These are phyloP conservation scores for Trichoderma virens DNA, from an alignment of 495 filamentous ascomycete species.

Conservation along the genomic window DNA sequence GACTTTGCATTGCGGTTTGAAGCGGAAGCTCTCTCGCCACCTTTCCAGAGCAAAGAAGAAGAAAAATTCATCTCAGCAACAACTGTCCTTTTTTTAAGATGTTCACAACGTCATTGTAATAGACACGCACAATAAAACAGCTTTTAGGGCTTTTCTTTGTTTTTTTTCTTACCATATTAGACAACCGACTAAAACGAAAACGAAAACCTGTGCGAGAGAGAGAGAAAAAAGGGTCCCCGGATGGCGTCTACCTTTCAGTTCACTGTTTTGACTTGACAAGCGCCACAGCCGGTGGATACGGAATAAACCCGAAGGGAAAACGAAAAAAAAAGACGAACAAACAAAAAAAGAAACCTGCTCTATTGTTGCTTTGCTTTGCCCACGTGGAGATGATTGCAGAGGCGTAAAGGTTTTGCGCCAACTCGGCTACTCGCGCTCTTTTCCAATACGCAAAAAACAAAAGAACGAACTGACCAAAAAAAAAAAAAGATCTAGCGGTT, in stretches of 20 bases:
- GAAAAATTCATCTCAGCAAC: no score
- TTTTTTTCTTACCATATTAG: no score
- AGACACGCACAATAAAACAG: no score
- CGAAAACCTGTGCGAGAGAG: neutral
- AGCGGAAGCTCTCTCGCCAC: no score
- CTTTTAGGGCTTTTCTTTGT: no score
- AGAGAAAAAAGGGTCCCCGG: neutral
- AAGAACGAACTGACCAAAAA: neutral
- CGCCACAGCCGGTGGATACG: neutral
- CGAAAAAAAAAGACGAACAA: neutral
- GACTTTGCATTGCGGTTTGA: no score
- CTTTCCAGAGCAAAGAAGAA: no score
- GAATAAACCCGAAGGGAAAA: neutral
- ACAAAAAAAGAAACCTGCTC: neutral
- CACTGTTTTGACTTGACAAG: neutral
- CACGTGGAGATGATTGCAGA: slow-evolving; percentile 4
- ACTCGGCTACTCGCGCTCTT: neutral
- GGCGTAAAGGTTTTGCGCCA: slow-evolving; percentile 3
- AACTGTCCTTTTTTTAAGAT: no score
- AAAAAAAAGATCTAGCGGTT: neutral
- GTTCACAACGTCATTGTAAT: no score
- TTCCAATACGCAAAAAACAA: neutral
- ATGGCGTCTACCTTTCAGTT: neutral
- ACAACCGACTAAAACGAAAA: neutral
- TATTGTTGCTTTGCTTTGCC: neutral